Percentiles rank a stretch among this genome's conserved stretches.
These are phyloP conservation scores for Aspergillus funiculosus DNA, from an alignment of 495 filamentous ascomycete species.

Conservation along the genomic window DNA sequence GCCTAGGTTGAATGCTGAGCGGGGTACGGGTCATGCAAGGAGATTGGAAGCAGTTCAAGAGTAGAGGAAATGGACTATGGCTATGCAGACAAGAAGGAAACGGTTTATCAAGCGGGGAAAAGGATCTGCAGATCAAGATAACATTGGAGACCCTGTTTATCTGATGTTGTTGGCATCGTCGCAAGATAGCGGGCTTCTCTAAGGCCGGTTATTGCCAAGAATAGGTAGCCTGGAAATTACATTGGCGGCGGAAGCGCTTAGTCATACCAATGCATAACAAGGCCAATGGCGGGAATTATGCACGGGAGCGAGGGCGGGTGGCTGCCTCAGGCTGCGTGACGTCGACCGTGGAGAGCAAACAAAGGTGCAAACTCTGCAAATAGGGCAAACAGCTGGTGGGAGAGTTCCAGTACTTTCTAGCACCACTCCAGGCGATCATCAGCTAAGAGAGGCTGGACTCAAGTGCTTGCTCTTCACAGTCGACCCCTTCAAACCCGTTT, in stretches of 20 bases:
- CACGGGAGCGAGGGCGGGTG: neutral
- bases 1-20: constrained; percentile 1
- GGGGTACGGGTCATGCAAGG: constrained; percentile 1
- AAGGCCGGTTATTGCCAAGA: constrained; percentile 9
- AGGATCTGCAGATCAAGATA: neutral
- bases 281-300: neutral
- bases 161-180: constrained; percentile 1
- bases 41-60: neutral
- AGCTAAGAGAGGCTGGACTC: constrained; percentile 15
- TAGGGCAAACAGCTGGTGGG: constrained; percentile 27
- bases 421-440: constrained; percentile 19
- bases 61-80: neutral
- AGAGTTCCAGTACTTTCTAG: constrained; percentile 42
- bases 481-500: constrained; percentile 10
- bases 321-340: constrained; percentile 11
- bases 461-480: constrained; percentile 15
- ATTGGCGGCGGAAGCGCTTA: neutral
- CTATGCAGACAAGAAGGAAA: neutral
- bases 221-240: constrained; percentile 3
- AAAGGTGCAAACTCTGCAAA: constrained; percentile 21
- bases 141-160: neutral
- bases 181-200: neutral
- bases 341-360: constrained; percentile 2
- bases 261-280: neutral
- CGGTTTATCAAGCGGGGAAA: neutral